Evolutionary conservation across 192 early-diverging fungal genomes (phyloP).

Genomic region (Funneliformis mosseae): DNA sequence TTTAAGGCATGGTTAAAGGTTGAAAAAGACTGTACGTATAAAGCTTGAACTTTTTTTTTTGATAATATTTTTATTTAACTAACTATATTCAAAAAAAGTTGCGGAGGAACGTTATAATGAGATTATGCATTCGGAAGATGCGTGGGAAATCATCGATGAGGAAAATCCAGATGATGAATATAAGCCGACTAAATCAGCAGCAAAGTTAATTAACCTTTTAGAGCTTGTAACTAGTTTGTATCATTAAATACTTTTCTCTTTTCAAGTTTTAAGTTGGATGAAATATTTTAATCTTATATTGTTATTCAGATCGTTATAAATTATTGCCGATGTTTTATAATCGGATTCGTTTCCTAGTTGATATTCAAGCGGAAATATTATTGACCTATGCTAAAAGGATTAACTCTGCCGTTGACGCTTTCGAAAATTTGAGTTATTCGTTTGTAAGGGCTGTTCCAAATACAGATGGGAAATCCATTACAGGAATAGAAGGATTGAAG

Average conservation of each 20-base stretch:
- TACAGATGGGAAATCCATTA: slow-evolving; percentile 45
- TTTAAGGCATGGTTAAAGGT: slow-evolving; percentile 72
- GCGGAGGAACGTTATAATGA: slow-evolving; percentile 64
- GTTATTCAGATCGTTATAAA: slow-evolving; percentile 55
- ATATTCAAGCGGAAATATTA: slow-evolving; percentile 66
- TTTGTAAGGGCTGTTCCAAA: slow-evolving; percentile 58
- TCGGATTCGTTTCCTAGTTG: slow-evolving; percentile 57
- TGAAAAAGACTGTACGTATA: slow-evolving; percentile 61
- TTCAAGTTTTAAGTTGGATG: background rate
- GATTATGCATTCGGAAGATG: slow-evolving; percentile 58
- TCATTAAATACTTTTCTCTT: slow-evolving; percentile 39
- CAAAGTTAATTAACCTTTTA: slow-evolving; percentile 59
- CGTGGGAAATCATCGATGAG: slow-evolving; percentile 65
- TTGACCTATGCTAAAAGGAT: slow-evolving; percentile 56
- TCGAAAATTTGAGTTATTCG: slow-evolving; percentile 53
- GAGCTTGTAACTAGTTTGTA: slow-evolving; percentile 61
- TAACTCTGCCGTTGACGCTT: slow-evolving; percentile 53
- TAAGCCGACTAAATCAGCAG: slow-evolving; percentile 63
- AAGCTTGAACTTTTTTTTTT: background rate
- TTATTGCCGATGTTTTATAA: slow-evolving; percentile 61
- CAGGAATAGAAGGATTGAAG: slow-evolving; percentile 47
- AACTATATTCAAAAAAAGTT: slow-evolving; percentile 35
- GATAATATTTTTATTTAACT: background rate
- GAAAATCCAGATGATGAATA: slow-evolving; percentile 53
- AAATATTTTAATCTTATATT: background rate